Conservation (phyloP, 371 early-diverging fungal species). For the Nematocida sp. region DNA sequence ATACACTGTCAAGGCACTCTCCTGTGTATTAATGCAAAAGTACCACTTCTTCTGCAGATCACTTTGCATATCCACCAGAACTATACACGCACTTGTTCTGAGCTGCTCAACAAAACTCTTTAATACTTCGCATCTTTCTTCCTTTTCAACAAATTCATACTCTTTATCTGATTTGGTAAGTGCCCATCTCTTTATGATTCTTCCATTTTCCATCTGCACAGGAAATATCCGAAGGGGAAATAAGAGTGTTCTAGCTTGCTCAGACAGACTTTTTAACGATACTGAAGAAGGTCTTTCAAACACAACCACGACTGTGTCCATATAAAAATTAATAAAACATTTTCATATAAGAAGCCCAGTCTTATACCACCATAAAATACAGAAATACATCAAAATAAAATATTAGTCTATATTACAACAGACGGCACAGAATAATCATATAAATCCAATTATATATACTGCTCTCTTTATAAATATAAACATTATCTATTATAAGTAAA, state of each 20-base stretch:
- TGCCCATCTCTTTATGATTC: conserved; percentile 41
- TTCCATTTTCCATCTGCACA: conserved; percentile 24
- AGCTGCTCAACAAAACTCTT: conserved; percentile 19
- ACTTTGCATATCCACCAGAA: conserved; percentile 15
- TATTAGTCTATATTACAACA: no score
- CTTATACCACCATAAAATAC: no score
- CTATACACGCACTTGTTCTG: conserved; percentile 12
- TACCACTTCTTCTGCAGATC: neutral
- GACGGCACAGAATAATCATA: no score
- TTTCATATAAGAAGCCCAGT: neutral
- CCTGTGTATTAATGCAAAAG: conserved; percentile 7
- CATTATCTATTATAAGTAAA: no score
- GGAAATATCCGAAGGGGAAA: conserved; percentile 38
- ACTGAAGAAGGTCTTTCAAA: conserved; percentile 8
- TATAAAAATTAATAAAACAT: conserved; percentile 14
- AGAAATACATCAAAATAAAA: no score
- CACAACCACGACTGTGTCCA: conserved; percentile 42
- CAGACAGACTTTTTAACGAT: conserved; percentile 5
- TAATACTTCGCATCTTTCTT: conserved; percentile 14
- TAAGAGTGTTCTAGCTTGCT: neutral
- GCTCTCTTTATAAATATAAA: no score
- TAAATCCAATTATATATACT: no score
- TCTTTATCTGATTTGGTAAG: conserved; percentile 20
- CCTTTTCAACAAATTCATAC: conserved; percentile 27
- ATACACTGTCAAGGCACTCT: neutral